Evolutionary conservation across 331 rosid genomes (phyloP).

Genomic region (Quercus phellos): DNA sequence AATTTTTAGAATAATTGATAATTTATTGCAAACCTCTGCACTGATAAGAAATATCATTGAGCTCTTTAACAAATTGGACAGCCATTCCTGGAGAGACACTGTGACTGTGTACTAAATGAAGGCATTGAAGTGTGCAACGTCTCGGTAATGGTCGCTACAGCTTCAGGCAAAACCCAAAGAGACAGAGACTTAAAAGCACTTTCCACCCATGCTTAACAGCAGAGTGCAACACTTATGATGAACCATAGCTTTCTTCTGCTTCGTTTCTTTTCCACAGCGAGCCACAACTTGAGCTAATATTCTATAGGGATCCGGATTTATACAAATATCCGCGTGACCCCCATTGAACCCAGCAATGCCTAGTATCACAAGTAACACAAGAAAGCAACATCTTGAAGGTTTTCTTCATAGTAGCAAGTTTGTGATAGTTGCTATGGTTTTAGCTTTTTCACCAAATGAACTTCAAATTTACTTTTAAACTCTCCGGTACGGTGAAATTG

Average conservation of each 20-base stretch:
- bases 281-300: background rate
- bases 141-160: slow-evolving; percentile 5
- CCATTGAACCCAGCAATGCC: slow-evolving; percentile 1
- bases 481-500: no score
- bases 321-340: background rate
- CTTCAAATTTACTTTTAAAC: no score
- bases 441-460: no score
- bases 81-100: no score
- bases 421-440: no score
- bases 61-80: no score
- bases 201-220: background rate
- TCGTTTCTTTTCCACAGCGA: background rate
- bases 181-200: background rate
- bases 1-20: no score
- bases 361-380: slow-evolving; percentile 15
- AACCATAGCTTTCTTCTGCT: background rate
- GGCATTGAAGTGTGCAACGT: background rate
- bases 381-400: background rate
- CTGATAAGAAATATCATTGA: no score
- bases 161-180: background rate
- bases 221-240: background rate
- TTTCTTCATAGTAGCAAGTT: no score
- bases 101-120: no score
- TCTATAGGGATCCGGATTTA: no score
- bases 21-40: no score